Conservation (phyloP, 2,329 filamentous ascomycete species). For the Aureobasidium pullulans region DNA sequence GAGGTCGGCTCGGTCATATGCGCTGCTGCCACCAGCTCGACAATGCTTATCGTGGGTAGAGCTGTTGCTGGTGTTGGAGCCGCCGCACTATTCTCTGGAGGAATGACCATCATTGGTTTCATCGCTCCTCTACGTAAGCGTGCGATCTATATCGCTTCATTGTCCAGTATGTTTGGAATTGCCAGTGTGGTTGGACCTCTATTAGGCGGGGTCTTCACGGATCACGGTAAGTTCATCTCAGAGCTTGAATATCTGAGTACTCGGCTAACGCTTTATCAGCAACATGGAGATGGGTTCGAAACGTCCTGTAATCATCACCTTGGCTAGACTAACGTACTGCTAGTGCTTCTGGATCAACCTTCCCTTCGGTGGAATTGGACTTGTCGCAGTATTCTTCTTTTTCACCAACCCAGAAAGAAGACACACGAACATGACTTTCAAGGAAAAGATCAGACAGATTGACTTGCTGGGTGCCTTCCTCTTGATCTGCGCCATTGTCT, state of each 20-base stretch:
- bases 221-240: constrained; percentile 26
- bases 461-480: constrained; percentile 40
- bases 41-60: constrained; percentile 49
- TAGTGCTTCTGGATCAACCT: constrained; percentile 21
- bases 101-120: constrained; percentile 43
- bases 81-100: constrained; percentile 37
- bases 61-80: constrained; percentile 48
- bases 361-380: constrained; percentile 35
- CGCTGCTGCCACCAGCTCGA: constrained; percentile 40
- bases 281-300: constrained; percentile 4
- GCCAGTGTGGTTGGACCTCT: constrained; percentile 35
- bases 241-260: neutral
- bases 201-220: constrained; percentile 36
- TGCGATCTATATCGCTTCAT: constrained; percentile 33
- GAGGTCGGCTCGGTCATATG: constrained; percentile 50
- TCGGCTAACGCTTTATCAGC: neutral
- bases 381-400: constrained; percentile 24
- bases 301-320: neutral
- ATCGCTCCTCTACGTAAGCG: constrained; percentile 36
- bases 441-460: constrained; percentile 35
- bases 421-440: constrained; percentile 20
- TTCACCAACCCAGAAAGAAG: constrained; percentile 22
- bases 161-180: constrained; percentile 34
- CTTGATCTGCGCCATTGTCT: constrained; percentile 32
- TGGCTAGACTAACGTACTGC: neutral